Percentiles rank a stretch among this genome's conserved stretches.
phyloP scores from a whole-genome alignment of 169 alveolate species.

The Cryptosporidium ubiquitum region DNA sequence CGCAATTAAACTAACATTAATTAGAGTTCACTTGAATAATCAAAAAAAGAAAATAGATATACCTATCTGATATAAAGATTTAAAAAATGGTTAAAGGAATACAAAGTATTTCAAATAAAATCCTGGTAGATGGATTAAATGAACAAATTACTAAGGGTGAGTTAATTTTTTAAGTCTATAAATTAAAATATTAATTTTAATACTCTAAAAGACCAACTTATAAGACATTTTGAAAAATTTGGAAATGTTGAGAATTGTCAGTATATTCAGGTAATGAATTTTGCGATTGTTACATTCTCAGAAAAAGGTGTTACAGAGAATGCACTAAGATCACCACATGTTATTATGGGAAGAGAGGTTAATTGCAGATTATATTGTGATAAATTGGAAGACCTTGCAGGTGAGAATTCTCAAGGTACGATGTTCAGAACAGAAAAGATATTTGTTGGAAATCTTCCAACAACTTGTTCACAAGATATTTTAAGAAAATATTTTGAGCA shows the following conservation, averaged over 20 bases:
- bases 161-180: neutral
- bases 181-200: neutral
- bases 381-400: constrained; percentile 50
- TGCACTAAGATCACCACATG: constrained; percentile 72
- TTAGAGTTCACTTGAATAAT: constrained; percentile 1
- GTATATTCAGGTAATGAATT: constrained; percentile 64
- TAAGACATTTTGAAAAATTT: constrained; percentile 69
- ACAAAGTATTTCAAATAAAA: constrained; percentile 27
- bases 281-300: constrained; percentile 59
- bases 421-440: constrained; percentile 79
- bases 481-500: constrained; percentile 82
- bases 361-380: constrained; percentile 67
- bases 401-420: constrained; percentile 69
- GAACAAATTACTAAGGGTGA: constrained; percentile 65
- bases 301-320: constrained; percentile 60
- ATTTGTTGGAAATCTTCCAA: constrained; percentile 91
- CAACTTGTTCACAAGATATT: constrained; percentile 82
- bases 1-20: neutral
- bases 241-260: constrained; percentile 72
- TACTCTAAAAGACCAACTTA: constrained; percentile 17
- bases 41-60: neutral
- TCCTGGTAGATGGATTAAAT: constrained; percentile 57
- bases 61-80: neutral
- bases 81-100: constrained; percentile 47
- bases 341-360: constrained; percentile 72